Percentiles rank a stretch among this genome's conserved stretches.
phyloP scores from a whole-genome alignment of 2,329 filamentous ascomycete genomes.

The Tetracladium maxilliforme region DNA sequence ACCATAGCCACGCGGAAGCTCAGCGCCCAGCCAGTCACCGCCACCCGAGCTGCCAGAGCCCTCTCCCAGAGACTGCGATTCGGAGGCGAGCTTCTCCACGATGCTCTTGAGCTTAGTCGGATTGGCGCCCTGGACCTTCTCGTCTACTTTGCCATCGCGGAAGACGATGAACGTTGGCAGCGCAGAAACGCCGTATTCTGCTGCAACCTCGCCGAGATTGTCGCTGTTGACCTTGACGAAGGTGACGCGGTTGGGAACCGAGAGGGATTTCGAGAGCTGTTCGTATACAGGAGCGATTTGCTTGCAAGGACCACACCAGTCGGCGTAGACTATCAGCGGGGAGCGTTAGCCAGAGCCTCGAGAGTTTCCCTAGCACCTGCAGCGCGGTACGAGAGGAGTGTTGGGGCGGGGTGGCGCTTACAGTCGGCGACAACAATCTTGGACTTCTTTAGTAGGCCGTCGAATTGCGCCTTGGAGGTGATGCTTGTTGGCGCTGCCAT shows the following conservation, averaged over 20 bases:
- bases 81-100: constrained; percentile 54
- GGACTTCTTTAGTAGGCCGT: constrained; percentile 51
- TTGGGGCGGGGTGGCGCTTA: constrained; percentile 30
- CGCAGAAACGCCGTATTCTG: constrained; percentile 58
- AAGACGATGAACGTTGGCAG: constrained; percentile 90
- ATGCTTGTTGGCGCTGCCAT: constrained; percentile 26
- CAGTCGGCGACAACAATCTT: constrained; percentile 79
- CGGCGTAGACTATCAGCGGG: constrained; percentile 56
- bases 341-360: constrained; percentile 2
- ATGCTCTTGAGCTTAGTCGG: constrained; percentile 53
- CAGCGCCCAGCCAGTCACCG: constrained; percentile 56
- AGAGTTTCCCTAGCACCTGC: constrained; percentile 4
- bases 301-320: constrained; percentile 77
- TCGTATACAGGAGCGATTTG: constrained; percentile 74
- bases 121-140: constrained; percentile 63
- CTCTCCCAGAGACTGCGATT: constrained; percentile 20
- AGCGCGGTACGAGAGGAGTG: constrained; percentile 9
- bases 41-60: constrained; percentile 23
- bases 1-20: constrained; percentile 63
- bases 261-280: constrained; percentile 55
- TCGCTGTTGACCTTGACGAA: constrained; percentile 86
- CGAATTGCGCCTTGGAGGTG: constrained; percentile 47
- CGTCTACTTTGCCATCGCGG: constrained; percentile 51
- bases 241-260: constrained; percentile 56
- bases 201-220: constrained; percentile 55